These are phyloP conservation scores for Cercospora citrullina DNA, from an alignment of 2,329 filamentous ascomycete species.

Conservation along the genomic window DNA sequence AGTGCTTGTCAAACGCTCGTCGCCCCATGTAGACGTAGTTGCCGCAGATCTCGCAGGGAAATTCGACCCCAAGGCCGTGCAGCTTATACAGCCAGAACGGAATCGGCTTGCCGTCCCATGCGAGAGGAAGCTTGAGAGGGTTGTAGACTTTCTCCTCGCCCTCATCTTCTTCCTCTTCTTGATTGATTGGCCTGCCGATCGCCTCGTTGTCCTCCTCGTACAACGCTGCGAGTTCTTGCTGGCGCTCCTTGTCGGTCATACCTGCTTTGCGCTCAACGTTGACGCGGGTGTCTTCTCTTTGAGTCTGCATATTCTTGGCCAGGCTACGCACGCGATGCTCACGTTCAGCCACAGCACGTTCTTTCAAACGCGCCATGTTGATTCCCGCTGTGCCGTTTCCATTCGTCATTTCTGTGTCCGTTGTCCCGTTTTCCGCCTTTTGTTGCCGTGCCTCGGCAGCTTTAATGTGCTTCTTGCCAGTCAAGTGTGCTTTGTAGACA, in stretches of 20 bases:
- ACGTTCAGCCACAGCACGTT: constrained; percentile 84
- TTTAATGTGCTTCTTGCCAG: constrained; percentile 88
- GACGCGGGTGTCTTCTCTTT: constrained; percentile 83
- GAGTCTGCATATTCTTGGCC: constrained; percentile 77
- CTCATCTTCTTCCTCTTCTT: constrained; percentile 64
- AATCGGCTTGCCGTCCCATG: constrained; percentile 98
- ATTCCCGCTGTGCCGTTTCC: constrained; percentile 24
- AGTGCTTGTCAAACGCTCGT: constrained; percentile 96
- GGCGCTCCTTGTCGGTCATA: constrained; percentile 94
- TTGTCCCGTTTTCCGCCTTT: constrained; percentile 32
- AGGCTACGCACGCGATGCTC: constrained; percentile 82
- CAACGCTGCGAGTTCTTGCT: constrained; percentile 87
- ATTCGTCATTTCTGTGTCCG: constrained; percentile 29
- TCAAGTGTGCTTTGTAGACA: constrained; percentile 86
- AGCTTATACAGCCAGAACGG: constrained; percentile 99
- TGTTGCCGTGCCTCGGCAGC: constrained; percentile 67
- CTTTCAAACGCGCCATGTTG: constrained; percentile 63
- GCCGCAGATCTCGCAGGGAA: constrained; percentile 92
- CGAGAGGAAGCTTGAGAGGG: constrained; percentile 88
- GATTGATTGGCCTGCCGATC: constrained; percentile 45
- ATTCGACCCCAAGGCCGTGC: constrained; percentile 91
- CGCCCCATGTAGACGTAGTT: constrained; percentile 99
- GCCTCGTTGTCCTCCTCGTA: constrained; percentile 65
- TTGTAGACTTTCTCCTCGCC: constrained; percentile 89
- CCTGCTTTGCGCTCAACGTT: constrained; percentile 96